These are phyloP conservation scores for Syncephalastrum racemosum DNA, from an alignment of 371 early-diverging fungal species.

Conservation along the genomic window DNA sequence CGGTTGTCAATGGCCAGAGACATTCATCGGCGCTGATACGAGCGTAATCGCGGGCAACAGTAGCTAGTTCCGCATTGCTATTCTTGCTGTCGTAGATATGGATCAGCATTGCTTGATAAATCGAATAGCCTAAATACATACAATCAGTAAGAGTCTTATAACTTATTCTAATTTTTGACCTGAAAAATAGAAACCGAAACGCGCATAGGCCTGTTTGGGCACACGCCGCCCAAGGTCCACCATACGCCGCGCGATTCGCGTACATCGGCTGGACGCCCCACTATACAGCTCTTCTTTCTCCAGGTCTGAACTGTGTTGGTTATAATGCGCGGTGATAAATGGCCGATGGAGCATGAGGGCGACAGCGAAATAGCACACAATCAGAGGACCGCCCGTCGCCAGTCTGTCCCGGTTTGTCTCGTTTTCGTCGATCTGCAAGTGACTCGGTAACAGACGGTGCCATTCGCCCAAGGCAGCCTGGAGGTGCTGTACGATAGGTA, in stretches of 20 bases:
- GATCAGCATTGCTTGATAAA: constrained; percentile 3
- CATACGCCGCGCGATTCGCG: constrained; percentile 5
- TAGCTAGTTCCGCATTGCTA: neutral
- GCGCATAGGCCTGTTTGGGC: neutral
- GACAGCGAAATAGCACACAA: constrained; percentile 36
- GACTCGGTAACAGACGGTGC: neutral
- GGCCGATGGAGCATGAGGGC: constrained; percentile 54
- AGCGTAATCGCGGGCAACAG: neutral
- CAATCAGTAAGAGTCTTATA: neutral
- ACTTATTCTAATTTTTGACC: neutral
- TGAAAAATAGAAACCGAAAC: constrained; percentile 8
- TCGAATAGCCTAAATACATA: constrained; percentile 3
- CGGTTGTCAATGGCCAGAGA: neutral
- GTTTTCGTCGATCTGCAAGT: constrained; percentile 13
- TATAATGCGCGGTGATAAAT: constrained; percentile 23
- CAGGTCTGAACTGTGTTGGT: neutral
- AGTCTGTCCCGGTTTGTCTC: constrained; percentile 20
- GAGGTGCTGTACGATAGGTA: no score
- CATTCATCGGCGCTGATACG: constrained; percentile 1
- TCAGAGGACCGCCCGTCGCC: constrained; percentile 38
- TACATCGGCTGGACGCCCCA: constrained; percentile 1
- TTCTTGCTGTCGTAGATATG: constrained; percentile 6
- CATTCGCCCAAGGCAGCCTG: no score
- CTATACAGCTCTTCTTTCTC: constrained; percentile 12
- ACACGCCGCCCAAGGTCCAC: neutral